Evolutionary conservation across 2,329 filamentous ascomycete species (phyloP), one percentile per base, ranked within the genome.

Genomic region (Pestalotiopsis sp.): DNA sequence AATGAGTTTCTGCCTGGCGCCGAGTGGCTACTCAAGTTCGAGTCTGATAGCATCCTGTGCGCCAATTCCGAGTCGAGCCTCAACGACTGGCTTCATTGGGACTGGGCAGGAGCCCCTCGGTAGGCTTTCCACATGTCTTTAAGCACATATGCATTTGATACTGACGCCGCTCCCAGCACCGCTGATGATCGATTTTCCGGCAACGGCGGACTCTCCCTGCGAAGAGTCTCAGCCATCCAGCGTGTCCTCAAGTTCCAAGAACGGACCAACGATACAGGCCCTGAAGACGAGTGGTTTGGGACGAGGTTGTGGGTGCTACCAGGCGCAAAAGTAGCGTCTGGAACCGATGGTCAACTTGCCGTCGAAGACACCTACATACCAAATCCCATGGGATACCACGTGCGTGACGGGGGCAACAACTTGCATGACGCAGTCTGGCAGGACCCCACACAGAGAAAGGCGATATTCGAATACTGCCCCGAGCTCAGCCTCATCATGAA

Each of bases 261-360:
- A 23, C 82, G 87, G n/a, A 80, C 80, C 72, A 86, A 86, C 76
- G 77, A 86, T 73, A 82, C 82, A 12, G 80, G 84, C 49, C 79
- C 86, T 52, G 87, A 89, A 74, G 87, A 88, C 67, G 82, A 86
- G 69, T 89, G 87, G 87, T 85, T 88, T 69, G 82, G 83, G 13
- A 81, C 81, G 70, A 82, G 86, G 2, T 74, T 89, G 31, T 82
- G 81, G 65, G 74, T 82, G 41, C 75, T 87, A 36, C 84, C 85
- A 1, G 84, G 83, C 23, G 83, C 83, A 9, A 84, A 81, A 68
- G 83, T 88, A 25, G 84, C 86, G 1, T 76, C 73, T 12, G 72
- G 72, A 11, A 70, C 75, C 17, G 78, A 83, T 17, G 80, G 82
- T 20, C 80, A 82, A 52, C 81, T 88, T 65, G 80, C 84, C 2